phyloP scores from a whole-genome alignment of 352 stramenopile species.

The Globisporangium sylvaticum region DNA sequence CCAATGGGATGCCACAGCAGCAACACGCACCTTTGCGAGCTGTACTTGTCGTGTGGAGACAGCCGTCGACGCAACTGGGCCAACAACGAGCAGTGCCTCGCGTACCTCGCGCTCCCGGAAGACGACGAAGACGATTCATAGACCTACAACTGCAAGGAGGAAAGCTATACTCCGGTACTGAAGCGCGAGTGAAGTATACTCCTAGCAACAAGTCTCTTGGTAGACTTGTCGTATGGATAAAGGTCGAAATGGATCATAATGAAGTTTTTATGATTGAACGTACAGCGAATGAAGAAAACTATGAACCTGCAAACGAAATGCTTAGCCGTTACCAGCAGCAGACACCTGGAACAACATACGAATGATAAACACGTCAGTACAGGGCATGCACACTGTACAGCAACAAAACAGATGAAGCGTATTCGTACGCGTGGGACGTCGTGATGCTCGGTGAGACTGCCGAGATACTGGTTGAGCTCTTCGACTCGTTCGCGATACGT shows the following conservation, averaged over 20 bases:
- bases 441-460: constrained; percentile 96
- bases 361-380: not conserved
- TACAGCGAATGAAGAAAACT: constrained; percentile 1
- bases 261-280: constrained; percentile 5
- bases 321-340: constrained; percentile 89
- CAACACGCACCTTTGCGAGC: constrained; percentile 69
- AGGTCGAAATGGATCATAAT: constrained; percentile 7
- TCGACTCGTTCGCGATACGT: constrained; percentile 93
- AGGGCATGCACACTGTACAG: not conserved
- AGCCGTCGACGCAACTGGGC: constrained; percentile 57
- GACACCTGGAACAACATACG: constrained; percentile 42
- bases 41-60: constrained; percentile 74
- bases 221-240: not conserved
- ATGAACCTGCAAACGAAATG: not conserved
- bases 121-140: constrained; percentile 12
- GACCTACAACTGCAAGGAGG: not conserved
- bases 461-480: constrained; percentile 95
- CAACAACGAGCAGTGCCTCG: constrained; percentile 47
- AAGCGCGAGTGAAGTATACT: not conserved
- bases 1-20: constrained; percentile 72
- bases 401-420: not conserved
- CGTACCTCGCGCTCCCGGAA: constrained; percentile 34
- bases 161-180: not conserved
- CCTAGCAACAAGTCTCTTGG: not conserved
- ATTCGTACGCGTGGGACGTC: constrained; percentile 93